These are phyloP conservation scores for Penicillium subrubescens DNA, from an alignment of 495 filamentous ascomycete species.

Conservation along the genomic window DNA sequence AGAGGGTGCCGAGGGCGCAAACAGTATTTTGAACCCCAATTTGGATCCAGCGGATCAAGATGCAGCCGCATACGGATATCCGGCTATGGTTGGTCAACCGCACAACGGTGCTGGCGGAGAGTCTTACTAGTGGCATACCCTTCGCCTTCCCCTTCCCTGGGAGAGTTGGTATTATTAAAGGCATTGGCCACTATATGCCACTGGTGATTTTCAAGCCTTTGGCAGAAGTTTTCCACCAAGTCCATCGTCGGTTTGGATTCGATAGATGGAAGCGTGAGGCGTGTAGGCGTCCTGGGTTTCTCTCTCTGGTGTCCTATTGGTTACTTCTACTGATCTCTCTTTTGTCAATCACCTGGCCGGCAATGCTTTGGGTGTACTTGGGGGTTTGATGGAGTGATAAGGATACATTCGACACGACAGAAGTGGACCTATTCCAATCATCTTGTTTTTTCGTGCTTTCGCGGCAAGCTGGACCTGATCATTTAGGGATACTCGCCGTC, in stretches of 20 bases:
- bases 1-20: constrained; percentile 57
- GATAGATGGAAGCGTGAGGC: constrained; percentile 14
- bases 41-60: constrained; percentile 63
- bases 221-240: not conserved
- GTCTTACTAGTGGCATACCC: constrained; percentile 40
- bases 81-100: constrained; percentile 58
- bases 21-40: constrained; percentile 61
- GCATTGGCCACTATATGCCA: not conserved
- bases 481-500: not conserved
- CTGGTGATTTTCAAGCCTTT: not conserved
- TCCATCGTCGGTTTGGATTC: not conserved
- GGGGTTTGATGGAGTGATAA: not conserved
- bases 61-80: constrained; percentile 61
- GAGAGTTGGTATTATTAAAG: not conserved
- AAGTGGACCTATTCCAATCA: not conserved
- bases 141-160: not conserved
- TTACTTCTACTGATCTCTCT: not conserved
- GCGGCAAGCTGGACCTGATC: not conserved
- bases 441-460: not conserved
- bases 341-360: not conserved
- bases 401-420: constrained; percentile 1
- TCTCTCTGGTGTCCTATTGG: constrained; percentile 6
- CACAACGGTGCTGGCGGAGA: constrained; percentile 71
- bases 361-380: not conserved
- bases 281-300: constrained; percentile 22